Evolutionary conservation across 306 rosid genomes (phyloP), one percentile per base, ranked within the genome.

Genomic region (Cicer bijugum): DNA sequence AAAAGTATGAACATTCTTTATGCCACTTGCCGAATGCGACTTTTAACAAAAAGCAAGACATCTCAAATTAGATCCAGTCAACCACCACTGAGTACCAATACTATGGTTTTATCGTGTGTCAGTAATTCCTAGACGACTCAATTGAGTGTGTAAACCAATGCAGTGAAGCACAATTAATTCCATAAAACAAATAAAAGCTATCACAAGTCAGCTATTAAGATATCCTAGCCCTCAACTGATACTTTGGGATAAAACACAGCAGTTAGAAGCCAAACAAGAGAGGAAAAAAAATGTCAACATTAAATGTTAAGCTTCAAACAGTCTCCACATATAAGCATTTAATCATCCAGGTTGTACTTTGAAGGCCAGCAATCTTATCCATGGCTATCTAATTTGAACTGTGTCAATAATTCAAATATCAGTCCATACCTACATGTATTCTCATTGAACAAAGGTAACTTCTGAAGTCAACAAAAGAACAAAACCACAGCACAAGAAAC

Each of bases 11-110:
- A 47, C 20, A 46, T 19, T 51, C 38, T 47, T 64, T 6, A 56
- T 75, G 38, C 28, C 33, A 28, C 8, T 58, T 9, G 44, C 19
- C 4, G 53, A 58, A 64, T 59, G 71, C 33, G 8, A 59, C 11
- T 44, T 48, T 17, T 17, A 69, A 57, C 20, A 43, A 33, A 51
- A 58, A 52, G 72, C 38, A 72, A 16, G 12, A 64, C 46, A 10
- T 64, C 75, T 56, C 19, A 14, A 71, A 55, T 9, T 61, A 61
- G 47, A 39, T 38, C 20, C 67, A 35, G 20, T 60, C 67, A n/a
- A 60, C 67, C 67, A 35, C 48, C 14, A 62, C 19, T 62, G 15
- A 14, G 68, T 14, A 37, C 37, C 45, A 38, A 61, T 61, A 61
- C 12, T 8, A 8, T n/a, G 12, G 28, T n/a, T 8, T 37, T 38